Conservation (phyloP, 495 filamentous ascomycete species). For the Tuber brumale region DNA sequence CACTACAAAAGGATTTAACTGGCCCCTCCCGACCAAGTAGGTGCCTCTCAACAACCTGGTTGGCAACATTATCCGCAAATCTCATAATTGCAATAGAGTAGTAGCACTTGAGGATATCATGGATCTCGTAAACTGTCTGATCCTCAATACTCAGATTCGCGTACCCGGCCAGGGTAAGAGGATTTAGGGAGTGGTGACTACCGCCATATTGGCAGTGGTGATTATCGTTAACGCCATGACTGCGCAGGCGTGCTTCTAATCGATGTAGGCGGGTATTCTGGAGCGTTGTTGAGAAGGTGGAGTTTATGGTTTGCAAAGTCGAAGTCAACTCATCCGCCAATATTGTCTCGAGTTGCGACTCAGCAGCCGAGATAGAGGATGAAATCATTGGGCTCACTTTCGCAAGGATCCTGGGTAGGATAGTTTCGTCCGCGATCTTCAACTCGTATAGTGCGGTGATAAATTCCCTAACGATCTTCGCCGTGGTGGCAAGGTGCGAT, state of each 20-base stretch:
- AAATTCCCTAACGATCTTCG: constrained; percentile 13
- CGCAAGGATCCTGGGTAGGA: constrained; percentile 15
- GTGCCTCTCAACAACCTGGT: constrained; percentile 45
- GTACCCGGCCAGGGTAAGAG: constrained; percentile 1
- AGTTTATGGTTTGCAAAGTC: constrained; percentile 43
- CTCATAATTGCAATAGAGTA: constrained; percentile 46
- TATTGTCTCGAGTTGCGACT: constrained; percentile 29
- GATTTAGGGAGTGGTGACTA: no score
- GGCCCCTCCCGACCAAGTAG: constrained; percentile 38
- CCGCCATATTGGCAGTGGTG: not conserved
- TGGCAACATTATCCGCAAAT: constrained; percentile 46
- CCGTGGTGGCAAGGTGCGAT: constrained; percentile 28
- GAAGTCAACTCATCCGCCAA: constrained; percentile 43
- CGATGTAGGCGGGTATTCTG: constrained; percentile 25
- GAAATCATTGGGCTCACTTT: constrained; percentile 23
- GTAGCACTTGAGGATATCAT: constrained; percentile 46
- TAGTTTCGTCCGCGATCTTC: constrained; percentile 11
- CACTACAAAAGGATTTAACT: constrained; percentile 42
- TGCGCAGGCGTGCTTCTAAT: constrained; percentile 15
- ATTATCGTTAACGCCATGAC: not conserved
- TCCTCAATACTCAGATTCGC: constrained; percentile 40
- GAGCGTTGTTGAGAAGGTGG: constrained; percentile 42
- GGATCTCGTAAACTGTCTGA: constrained; percentile 45
- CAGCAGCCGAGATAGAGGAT: constrained; percentile 16
- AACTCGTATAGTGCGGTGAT: constrained; percentile 12